Evolutionary conservation across 495 filamentous ascomycete species (phyloP).

Genomic region (Hypoxylon perforatum): DNA sequence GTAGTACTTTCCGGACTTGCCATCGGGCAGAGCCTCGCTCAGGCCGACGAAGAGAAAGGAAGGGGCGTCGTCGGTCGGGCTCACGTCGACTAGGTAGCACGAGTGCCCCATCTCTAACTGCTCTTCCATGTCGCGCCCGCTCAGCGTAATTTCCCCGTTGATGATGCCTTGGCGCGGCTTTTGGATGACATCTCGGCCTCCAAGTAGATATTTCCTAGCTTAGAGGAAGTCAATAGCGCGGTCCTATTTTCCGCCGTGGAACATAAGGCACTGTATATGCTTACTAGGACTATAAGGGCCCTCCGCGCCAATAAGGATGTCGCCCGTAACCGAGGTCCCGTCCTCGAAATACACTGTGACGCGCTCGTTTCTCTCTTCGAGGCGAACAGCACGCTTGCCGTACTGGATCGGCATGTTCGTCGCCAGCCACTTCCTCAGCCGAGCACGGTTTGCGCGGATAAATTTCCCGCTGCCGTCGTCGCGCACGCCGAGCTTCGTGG

Average conservation of each 20-base stretch:
- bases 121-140: constrained; percentile 38
- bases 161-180: constrained; percentile 37
- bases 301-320: constrained; percentile 62
- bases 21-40: constrained; percentile 33
- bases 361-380: constrained; percentile 34
- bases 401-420: constrained; percentile 44
- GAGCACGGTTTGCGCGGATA: constrained; percentile 44
- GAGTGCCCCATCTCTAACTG: constrained; percentile 44
- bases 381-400: constrained; percentile 33
- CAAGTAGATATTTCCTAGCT: constrained; percentile 52
- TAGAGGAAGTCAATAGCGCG: background rate
- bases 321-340: constrained; percentile 52
- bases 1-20: constrained; percentile 39
- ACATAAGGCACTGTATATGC: background rate
- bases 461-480: constrained; percentile 39
- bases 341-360: constrained; percentile 50
- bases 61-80: constrained; percentile 29
- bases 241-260: background rate
- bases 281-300: constrained; percentile 54
- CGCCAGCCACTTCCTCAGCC: constrained; percentile 40
- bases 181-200: constrained; percentile 28
- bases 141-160: constrained; percentile 36
- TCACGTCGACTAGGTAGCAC: constrained; percentile 30
- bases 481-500: constrained; percentile 38
- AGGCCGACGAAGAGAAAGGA: constrained; percentile 40